Conservation (phyloP, 768 basidiomycete genomes). For the Trametes cubensis region DNA sequence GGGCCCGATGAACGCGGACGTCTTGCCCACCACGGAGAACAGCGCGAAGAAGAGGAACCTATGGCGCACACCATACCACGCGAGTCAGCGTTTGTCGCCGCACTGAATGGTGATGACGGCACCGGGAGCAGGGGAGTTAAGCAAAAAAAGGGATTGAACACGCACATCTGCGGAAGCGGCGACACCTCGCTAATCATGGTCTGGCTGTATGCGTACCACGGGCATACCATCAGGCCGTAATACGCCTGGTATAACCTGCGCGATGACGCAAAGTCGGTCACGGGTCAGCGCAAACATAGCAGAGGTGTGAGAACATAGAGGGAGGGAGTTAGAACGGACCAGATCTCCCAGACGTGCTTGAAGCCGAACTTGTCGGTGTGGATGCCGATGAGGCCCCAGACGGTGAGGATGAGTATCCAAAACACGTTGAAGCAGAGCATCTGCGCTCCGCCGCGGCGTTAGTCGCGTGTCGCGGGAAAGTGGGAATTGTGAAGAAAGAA, state of each 20-base stretch:
- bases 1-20: constrained; percentile 76
- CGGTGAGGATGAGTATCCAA: constrained; percentile 68
- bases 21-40: constrained; percentile 76
- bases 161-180: constrained; percentile 69
- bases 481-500: not conserved
- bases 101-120: not conserved
- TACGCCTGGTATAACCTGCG: constrained; percentile 68
- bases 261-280: not conserved
- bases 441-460: constrained; percentile 37
- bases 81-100: no score
- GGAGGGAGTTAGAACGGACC: constrained; percentile 40
- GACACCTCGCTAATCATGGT: constrained; percentile 84
- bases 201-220: constrained; percentile 82
- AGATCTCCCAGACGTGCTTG: constrained; percentile 83
- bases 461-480: not conserved
- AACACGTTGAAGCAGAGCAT: constrained; percentile 73
- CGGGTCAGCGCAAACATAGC: not conserved
- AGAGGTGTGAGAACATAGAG: not conserved
- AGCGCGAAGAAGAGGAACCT: constrained; percentile 78
- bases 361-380: constrained; percentile 76
- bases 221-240: constrained; percentile 74
- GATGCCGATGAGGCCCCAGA: constrained; percentile 80
- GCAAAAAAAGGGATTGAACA: constrained; percentile 1
- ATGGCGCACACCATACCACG: not conserved
- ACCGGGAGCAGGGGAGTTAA: not conserved